Percentiles rank a stretch among this genome's conserved stretches.
These are phyloP conservation scores for Larix kaempferi DNA, from an alignment of 75 land plant species.

Conservation along the genomic window DNA sequence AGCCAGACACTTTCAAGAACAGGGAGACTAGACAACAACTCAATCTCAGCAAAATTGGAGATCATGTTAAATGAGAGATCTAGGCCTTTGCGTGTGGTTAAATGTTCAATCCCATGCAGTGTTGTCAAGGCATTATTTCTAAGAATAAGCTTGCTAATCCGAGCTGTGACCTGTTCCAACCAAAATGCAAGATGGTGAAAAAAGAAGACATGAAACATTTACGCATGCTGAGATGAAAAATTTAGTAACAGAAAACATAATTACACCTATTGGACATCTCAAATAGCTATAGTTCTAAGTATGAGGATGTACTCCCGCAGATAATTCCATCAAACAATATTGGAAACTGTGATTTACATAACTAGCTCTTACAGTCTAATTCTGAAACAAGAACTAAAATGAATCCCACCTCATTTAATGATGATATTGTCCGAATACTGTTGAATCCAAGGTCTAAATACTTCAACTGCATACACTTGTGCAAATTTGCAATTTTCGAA, in stretches of 20 bases:
- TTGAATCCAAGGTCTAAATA: constrained; percentile 94
- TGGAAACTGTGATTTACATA: too few species aligned
- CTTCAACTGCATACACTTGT: constrained; percentile 60
- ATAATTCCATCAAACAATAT: too few species aligned
- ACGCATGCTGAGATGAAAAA: background rate
- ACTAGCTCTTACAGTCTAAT: background rate
- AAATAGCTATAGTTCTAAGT: background rate
- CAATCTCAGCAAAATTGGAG: constrained; percentile 84
- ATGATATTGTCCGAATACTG: too few species aligned
- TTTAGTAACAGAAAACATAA: background rate
- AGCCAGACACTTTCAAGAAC: constrained; percentile 63
- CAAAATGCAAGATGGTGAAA: background rate
- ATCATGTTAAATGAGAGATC: constrained; percentile 92
- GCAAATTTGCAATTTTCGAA: constrained; percentile 76
- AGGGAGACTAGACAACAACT: constrained; percentile 54
- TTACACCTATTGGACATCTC: background rate
- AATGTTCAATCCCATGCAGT: constrained; percentile 73
- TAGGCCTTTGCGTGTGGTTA: constrained; percentile 76
- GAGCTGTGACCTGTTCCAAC: constrained; percentile 61
- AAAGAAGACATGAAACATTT: background rate
- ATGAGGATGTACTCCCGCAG: background rate
- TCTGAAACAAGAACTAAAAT: background rate
- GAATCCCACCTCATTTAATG: constrained; percentile 58
- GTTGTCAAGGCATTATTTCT: constrained; percentile 85
- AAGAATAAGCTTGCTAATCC: constrained; percentile 75